Base-by-base conservation (phyloP, 2,329 filamentous ascomycete species). In the Cytospora chrysosperma region DNA sequence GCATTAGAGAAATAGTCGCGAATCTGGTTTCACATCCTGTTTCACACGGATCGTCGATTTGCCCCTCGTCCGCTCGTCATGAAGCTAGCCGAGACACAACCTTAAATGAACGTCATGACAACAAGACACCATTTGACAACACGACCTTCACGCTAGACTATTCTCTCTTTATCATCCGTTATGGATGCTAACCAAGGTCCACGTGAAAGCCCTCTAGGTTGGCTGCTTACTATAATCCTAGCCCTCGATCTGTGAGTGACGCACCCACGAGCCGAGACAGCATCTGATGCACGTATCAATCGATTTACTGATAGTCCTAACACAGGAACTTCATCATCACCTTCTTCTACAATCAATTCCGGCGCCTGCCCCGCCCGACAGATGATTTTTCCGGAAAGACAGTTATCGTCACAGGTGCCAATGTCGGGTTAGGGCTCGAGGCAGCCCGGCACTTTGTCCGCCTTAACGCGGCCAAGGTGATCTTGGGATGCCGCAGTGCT, bases 381-480 rank as follows among this genome's bases (percentile, higher is more conserved):
- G 27, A 64, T n/a, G 32, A 59, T 13, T 68, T 68, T 28, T 57
- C 56, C 17, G 67, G 65, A 66, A 6, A 74, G 55, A 73, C 70
- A 2, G 65, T 77, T 52, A 74, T 80, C 6, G 71, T 80, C 1
- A 79, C 77, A 0, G 78, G 78, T 1, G 72, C 76, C 10, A 81
- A 80, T 58, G 70, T 69, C 0, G 77, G 78, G 5, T 69, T 80
- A 1, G 78, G 78, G 0, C 68, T 75, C 0, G 77, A 79, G 59
- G 72, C 77, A 0, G 71, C 74, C 8, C 72, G 73, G 5, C 74
- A 80, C 64, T 72, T 77, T 37, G 73, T 72, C 50, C 68, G 67
- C 1, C 74, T 79, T 1, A 72, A 73, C 13, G 75, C 77, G 8
- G 68, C 71, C 2, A 72, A 72, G 55, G 70, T 81, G 28, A 75